Base-by-base conservation (phyloP, 139 green algal genomes). In the Spirogloea muscicola region DNA sequence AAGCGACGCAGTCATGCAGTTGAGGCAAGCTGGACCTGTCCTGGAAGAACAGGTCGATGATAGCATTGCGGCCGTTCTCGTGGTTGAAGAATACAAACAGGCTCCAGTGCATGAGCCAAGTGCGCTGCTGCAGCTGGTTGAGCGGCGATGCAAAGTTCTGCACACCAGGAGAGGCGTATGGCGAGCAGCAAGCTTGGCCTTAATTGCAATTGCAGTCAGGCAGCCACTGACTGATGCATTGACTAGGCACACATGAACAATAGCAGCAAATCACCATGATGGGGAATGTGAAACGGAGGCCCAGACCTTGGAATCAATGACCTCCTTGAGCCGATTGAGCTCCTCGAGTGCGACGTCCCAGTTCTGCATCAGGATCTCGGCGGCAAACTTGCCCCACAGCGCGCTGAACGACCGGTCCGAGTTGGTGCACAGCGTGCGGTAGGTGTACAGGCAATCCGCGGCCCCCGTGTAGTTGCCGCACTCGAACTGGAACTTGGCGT, bases 51-150 rank as follows among this genome's bases (percentile, higher is more conserved):
- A 98, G 82, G 84, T 99, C 95, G 29, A 98, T 90, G 60, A 99
- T 89, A 41, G 84, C 76, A 81, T 95, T 95, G 61, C 89, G 83
- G 16, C 95, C 95, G 73, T 93, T 96, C 69, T 97, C 91, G 74
- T 94, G 89, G 88, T 98, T 98, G 86, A 96, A 98, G 88, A 96
- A 97, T 33, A 98, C 89, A 77, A 95, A 98, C 18, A 99, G 86
- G 4, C 84, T 72, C 95, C 94, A 98, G 85, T 99, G 95, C 86
- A 98, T 89, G 70, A 99, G 87, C 95, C 95, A 99, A 31, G 90
- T 92, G 68, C 95, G 90, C 86, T 97, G 91, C 87, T 97, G 91
- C 76, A 99, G 88, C 86, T 96, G 90, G 64, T 85, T 78, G 25
- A 95, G 80, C 18, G 92, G 84, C 1, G 86, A 84, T 0, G 88